Evolutionary conservation across 345 rosid species (phyloP).

Genomic region (Linum trigynum): DNA sequence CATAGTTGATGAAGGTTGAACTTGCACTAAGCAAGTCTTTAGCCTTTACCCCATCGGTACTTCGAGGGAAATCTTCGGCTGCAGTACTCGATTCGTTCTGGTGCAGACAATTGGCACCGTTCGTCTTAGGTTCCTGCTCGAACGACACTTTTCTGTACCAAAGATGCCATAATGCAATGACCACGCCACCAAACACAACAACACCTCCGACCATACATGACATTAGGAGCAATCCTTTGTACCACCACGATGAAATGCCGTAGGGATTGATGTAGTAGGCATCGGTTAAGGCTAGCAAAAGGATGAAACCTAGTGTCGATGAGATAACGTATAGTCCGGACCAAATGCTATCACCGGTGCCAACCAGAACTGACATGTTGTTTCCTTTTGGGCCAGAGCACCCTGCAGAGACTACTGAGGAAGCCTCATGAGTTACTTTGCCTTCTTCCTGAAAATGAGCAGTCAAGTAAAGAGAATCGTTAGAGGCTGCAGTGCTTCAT

Average conservation of each 20-base stretch:
- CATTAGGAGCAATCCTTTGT: conserved; percentile 59
- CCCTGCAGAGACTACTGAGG: neutral
- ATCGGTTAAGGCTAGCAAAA: conserved; percentile 35
- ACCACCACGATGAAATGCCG: conserved; percentile 62
- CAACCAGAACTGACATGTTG: conserved; percentile 67
- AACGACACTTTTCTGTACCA: conserved; percentile 34
- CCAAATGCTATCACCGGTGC: conserved; percentile 67
- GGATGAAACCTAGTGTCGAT: conserved; percentile 50
- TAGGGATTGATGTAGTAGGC: conserved; percentile 51
- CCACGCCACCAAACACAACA: conserved; percentile 56
- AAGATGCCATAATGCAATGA: conserved; percentile 58
- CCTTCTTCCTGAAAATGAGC: conserved; percentile 65
- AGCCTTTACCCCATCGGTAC: conserved; percentile 3
- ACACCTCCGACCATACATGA: conserved; percentile 60
- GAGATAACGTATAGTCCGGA: conserved; percentile 52
- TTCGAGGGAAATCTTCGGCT: conserved; percentile 6
- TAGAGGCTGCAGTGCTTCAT: neutral
- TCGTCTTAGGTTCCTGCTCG: conserved; percentile 16
- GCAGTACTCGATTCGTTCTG: too few species aligned
- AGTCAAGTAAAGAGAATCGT: neutral
- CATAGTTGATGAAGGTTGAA: conserved; percentile 38
- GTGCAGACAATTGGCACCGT: neutral
- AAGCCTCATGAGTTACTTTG: conserved; percentile 10
- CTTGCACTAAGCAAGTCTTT: conserved; percentile 12
- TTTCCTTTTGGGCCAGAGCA: conserved; percentile 29